Base-by-base conservation (phyloP, 495 filamentous ascomycete species). In the Antarctomyces pellizariae region DNA sequence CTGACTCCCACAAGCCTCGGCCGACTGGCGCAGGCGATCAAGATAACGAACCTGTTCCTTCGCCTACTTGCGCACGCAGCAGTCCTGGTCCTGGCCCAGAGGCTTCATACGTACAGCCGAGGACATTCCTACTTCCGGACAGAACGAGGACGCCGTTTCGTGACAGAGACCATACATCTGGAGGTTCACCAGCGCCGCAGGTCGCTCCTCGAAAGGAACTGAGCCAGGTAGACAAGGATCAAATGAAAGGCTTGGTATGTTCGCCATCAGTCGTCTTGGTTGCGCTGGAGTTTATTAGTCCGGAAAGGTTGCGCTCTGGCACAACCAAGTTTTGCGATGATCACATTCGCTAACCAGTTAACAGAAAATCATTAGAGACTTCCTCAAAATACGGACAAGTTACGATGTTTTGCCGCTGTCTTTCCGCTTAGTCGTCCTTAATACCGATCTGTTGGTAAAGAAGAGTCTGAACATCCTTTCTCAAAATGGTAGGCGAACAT, bases 391-490 rank as follows among this genome's bases (percentile, higher is more conserved):
- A 35, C 73, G 86, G 36, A 93, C 74, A 18, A 92, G 82, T 44
- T 95, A 99, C 59, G 86, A 99, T 53, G 89, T 99, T 35, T 66
- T 99, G 13, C 86, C 86, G n/a, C 67, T 99, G 25, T 92, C 82
- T 33, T 99, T 86, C 52, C 73, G 86, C 30, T 69, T 99, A 28
- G 83, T 99, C 43, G 67, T 95, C 28, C 76, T 99, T 47, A 86
- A 95, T 47, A 95, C 82, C 24, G 67, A 76, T 31, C 62, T 99
- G 26, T 69, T 92, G 13, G 89, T 99, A 33, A 91, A 89, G 54
- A 91, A 93, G 63, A 92, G 82, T 49, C 51, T 99, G 33, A 80
- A 80, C 44, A 91, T 92, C 32, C 60, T 97, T 33, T 77, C 84
- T n/a, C 84, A 93, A 41, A 93, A 93, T 64, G 84, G 86, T 84